phyloP scores from a whole-genome alignment of 2,329 filamentous ascomycete species.

The Hypomyces perniciosus region DNA sequence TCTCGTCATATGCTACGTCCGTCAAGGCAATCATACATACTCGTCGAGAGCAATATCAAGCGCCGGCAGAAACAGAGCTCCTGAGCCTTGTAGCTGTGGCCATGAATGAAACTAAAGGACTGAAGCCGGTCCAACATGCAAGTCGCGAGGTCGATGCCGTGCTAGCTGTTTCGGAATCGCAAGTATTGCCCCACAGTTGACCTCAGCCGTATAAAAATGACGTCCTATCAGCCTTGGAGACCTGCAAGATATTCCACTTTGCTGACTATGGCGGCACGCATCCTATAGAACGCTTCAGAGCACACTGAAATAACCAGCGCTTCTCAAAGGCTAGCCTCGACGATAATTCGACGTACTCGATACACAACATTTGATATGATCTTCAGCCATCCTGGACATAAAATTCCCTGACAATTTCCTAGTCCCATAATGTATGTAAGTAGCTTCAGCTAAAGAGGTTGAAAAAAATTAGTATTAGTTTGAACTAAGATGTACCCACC shows the following conservation, averaged over 20 bases:
- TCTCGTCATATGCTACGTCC: conserved; percentile 33
- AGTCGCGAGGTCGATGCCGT: conserved; percentile 17
- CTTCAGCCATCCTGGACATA: too few species aligned
- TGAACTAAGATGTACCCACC: too few species aligned
- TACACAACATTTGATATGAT: too few species aligned
- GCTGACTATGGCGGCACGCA: conserved; percentile 30
- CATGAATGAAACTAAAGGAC: conserved; percentile 19
- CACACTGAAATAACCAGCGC: too few species aligned
- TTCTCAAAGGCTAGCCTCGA: too few species aligned
- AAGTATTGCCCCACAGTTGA: not conserved
- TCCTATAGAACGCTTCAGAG: not conserved
- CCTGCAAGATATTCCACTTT: conserved; percentile 35
- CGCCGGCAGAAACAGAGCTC: not conserved
- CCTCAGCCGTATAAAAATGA: conserved; percentile 15
- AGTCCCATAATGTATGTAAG: too few species aligned
- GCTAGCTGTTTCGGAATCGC: conserved; percentile 2
- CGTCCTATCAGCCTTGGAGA: conserved; percentile 18
- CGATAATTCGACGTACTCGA: too few species aligned
- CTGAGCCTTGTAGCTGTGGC: conserved; percentile 21
- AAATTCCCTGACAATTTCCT: too few species aligned
- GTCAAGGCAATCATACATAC: conserved; percentile 25
- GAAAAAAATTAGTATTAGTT: too few species aligned
- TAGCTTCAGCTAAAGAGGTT: too few species aligned
- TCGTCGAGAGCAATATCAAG: conserved; percentile 11
- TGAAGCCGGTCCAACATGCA: conserved; percentile 13